Evolutionary conservation across 495 filamentous ascomycete genomes (phyloP).

Genomic region (Aspergillus asperescens): DNA sequence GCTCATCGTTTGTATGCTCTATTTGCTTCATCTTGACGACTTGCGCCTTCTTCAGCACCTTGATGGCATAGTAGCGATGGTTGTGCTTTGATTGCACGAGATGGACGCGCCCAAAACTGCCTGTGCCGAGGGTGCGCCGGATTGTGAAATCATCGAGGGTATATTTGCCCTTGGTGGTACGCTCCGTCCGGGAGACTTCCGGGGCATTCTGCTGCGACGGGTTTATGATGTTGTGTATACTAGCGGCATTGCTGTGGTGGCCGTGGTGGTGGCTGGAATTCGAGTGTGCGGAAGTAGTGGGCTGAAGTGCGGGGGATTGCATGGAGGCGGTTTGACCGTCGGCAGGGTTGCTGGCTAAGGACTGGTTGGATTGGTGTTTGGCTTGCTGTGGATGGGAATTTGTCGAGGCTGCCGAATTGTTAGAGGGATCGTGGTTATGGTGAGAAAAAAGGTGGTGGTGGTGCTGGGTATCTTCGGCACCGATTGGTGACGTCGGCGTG

Average conservation of each 20-base stretch:
- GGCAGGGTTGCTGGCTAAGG: slow-evolving; percentile 16
- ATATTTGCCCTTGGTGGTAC: slow-evolving; percentile 97
- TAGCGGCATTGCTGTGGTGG: slow-evolving; percentile 37
- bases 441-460: slow-evolving; percentile 18
- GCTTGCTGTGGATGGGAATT: background rate
- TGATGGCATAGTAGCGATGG: slow-evolving; percentile 94
- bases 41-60: slow-evolving; percentile 96
- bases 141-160: slow-evolving; percentile 82
- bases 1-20: slow-evolving; percentile 97
- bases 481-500: slow-evolving; percentile 45
- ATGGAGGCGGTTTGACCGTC: slow-evolving; percentile 35
- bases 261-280: slow-evolving; percentile 16
- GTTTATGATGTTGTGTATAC: slow-evolving; percentile 43
- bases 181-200: slow-evolving; percentile 31
- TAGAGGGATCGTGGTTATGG: slow-evolving; percentile 20
- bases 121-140: slow-evolving; percentile 86
- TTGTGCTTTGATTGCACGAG: slow-evolving; percentile 96
- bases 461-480: slow-evolving; percentile 28
- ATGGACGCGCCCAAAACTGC: slow-evolving; percentile 94
- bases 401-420: slow-evolving; percentile 7
- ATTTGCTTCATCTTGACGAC: slow-evolving; percentile 99
- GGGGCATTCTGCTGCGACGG: slow-evolving; percentile 26
- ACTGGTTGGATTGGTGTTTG: slow-evolving; percentile 17
- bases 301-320: slow-evolving; percentile 35
- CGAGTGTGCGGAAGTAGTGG: slow-evolving; percentile 24